Percentiles rank a stretch among this genome's conserved stretches.
phyloP scores from a whole-genome alignment of 2,329 filamentous ascomycete species.

The Scolecobasidium constrictum region DNA sequence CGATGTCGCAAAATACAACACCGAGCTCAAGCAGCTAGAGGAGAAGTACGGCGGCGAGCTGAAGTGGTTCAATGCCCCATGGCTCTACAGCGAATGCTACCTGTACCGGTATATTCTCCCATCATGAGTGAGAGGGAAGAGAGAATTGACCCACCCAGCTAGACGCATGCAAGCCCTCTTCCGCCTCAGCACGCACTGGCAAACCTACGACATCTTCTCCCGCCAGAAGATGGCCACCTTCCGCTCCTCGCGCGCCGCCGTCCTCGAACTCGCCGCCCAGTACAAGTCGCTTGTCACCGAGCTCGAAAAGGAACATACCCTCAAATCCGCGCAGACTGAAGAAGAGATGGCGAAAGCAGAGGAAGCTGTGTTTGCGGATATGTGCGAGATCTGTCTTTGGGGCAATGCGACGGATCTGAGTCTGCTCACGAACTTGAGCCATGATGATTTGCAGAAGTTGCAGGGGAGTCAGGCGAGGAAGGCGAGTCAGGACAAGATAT shows the following conservation, averaged over 20 bases:
- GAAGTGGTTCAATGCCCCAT: slow-evolving; percentile 74
- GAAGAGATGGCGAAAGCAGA: slow-evolving; percentile 55
- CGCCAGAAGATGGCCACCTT: slow-evolving; percentile 88
- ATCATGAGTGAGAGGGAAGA: neutral
- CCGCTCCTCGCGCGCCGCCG: slow-evolving; percentile 78
- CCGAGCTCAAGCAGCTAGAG: slow-evolving; percentile 59
- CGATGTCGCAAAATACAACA: slow-evolving; percentile 75
- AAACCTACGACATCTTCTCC: slow-evolving; percentile 77
- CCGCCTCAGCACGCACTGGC: slow-evolving; percentile 69
- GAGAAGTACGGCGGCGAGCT: slow-evolving; percentile 42
- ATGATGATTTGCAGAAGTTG: slow-evolving; percentile 93
- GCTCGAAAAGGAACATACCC: slow-evolving; percentile 43
- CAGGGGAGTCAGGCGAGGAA: slow-evolving; percentile 84
- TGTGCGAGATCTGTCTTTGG: slow-evolving; percentile 96
- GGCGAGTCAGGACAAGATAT: slow-evolving; percentile 78
- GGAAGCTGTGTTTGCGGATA: slow-evolving; percentile 72
- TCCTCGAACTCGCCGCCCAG: slow-evolving; percentile 68
- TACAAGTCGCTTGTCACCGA: slow-evolving; percentile 65
- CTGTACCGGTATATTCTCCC: slow-evolving; percentile 55
- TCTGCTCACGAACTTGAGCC: slow-evolving; percentile 77
- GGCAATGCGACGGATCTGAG: slow-evolving; percentile 93
- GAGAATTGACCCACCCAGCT: slow-evolving; percentile 21
- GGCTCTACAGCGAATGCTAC: slow-evolving; percentile 92
- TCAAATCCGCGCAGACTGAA: slow-evolving; percentile 31
- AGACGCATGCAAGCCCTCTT: slow-evolving; percentile 76